These are phyloP conservation scores for Pseudocercospora macadamiae DNA, from an alignment of 2,329 filamentous ascomycete species.

Conservation along the genomic window DNA sequence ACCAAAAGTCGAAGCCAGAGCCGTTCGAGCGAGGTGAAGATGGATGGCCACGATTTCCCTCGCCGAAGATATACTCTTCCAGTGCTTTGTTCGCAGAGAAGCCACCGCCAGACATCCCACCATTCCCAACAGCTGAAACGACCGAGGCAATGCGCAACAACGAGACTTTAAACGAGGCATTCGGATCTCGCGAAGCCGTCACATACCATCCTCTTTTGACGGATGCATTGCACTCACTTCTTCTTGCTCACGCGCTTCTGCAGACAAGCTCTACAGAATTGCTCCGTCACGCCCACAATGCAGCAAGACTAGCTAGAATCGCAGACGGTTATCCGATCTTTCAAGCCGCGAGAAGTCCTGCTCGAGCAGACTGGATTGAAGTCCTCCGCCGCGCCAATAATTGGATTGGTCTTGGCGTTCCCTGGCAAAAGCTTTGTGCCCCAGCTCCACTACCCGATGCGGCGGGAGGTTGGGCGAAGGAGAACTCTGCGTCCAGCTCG, in stretches of 20 bases:
- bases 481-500: constrained; percentile 16
- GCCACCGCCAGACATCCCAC: constrained; percentile 67
- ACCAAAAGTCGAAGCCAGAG: constrained; percentile 37
- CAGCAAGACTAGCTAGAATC: constrained; percentile 71
- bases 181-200: constrained; percentile 62
- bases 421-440: constrained; percentile 72
- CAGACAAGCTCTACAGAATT: constrained; percentile 80
- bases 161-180: constrained; percentile 36
- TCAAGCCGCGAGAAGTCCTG: constrained; percentile 69
- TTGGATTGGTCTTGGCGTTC: constrained; percentile 66
- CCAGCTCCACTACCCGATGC: constrained; percentile 47
- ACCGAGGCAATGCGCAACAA: constrained; percentile 31
- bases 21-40: constrained; percentile 40
- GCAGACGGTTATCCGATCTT: constrained; percentile 82
- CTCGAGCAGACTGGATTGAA: constrained; percentile 79
- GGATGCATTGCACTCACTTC: constrained; percentile 75
- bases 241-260: constrained; percentile 76
- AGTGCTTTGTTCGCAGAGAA: constrained; percentile 72
- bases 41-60: constrained; percentile 52
- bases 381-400: constrained; percentile 68
- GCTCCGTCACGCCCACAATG: constrained; percentile 79
- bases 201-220: constrained; percentile 81
- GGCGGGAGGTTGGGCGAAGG: constrained; percentile 39
- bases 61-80: constrained; percentile 56
- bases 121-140: constrained; percentile 59